These are phyloP conservation scores for Podila minutissima DNA, from an alignment of 192 early-diverging fungal genomes.

Conservation along the genomic window DNA sequence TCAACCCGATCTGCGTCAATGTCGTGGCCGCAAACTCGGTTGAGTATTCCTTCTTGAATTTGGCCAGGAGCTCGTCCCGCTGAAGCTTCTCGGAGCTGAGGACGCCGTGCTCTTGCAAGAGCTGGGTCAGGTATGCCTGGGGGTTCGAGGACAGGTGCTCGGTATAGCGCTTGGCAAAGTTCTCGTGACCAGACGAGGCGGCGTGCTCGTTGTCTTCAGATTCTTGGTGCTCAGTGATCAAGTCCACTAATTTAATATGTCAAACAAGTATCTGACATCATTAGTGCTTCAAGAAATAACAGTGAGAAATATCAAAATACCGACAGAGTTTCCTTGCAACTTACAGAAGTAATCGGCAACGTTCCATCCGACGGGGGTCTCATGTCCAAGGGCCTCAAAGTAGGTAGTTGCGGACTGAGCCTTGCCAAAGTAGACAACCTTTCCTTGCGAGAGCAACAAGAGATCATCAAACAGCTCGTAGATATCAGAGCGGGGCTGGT, in stretches of 20 bases:
- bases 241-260: slow-evolving; percentile 10
- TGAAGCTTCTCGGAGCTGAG: slow-evolving; percentile 22
- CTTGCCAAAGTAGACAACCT: slow-evolving; percentile 77
- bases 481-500: slow-evolving; percentile 95
- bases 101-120: slow-evolving; percentile 18
- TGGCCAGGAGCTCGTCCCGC: slow-evolving; percentile 18
- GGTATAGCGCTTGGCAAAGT: slow-evolving; percentile 30
- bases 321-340: slow-evolving; percentile 37
- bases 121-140: slow-evolving; percentile 22
- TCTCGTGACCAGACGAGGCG: not conserved
- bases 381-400: slow-evolving; percentile 83
- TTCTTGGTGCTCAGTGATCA: slow-evolving; percentile 29
- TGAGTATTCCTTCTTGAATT: slow-evolving; percentile 37
- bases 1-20: slow-evolving; percentile 63
- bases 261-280: not conserved
- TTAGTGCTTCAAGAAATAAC: not conserved
- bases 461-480: slow-evolving; percentile 73
- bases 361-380: slow-evolving; percentile 91
- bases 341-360: slow-evolving; percentile 89
- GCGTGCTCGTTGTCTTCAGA: not conserved
- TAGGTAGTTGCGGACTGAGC: slow-evolving; percentile 71
- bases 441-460: slow-evolving; percentile 72
- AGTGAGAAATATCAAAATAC: not conserved
- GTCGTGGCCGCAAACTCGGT: slow-evolving; percentile 46
- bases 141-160: slow-evolving; percentile 21